Evolutionary conservation across 352 stramenopile species (phyloP).

Genomic region (Pythium vanterpoolii): DNA sequence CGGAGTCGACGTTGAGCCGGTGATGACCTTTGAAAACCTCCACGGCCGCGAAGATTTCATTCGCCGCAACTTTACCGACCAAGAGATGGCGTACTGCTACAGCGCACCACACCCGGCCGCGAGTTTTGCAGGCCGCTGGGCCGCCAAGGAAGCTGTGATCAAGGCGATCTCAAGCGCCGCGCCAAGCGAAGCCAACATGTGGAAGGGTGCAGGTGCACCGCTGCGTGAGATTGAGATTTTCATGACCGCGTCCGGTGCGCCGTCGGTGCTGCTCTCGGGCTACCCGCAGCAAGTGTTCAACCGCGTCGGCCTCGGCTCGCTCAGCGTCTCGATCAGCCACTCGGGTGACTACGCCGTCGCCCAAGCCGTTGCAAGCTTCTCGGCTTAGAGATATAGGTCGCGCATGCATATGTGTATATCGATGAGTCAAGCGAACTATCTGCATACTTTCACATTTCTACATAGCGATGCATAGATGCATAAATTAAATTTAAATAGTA

Average conservation of each 20-base stretch:
- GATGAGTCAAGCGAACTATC: background rate
- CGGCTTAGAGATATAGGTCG: constrained; percentile 28
- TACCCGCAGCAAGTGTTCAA: constrained; percentile 79
- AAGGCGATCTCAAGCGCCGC: constrained; percentile 86
- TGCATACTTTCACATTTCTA: background rate
- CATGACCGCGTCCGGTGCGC: constrained; percentile 71
- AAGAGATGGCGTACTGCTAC: constrained; percentile 86
- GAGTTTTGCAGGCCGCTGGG: constrained; percentile 86
- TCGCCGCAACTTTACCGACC: constrained; percentile 85
- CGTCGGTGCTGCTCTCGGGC: constrained; percentile 72
- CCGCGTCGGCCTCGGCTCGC: constrained; percentile 57
- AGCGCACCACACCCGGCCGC: constrained; percentile 71
- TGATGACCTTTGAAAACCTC: constrained; percentile 80
- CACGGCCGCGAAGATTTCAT: constrained; percentile 81
- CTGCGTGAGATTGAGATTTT: constrained; percentile 87
- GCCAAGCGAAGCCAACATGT: constrained; percentile 61
- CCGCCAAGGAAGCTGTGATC: constrained; percentile 87
- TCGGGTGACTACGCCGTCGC: constrained; percentile 85
- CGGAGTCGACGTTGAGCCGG: constrained; percentile 80
- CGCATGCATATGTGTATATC: background rate
- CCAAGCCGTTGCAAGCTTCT: constrained; percentile 74
- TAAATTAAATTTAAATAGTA: background rate
- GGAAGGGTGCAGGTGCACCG: constrained; percentile 65
- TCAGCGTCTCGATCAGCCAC: constrained; percentile 89
- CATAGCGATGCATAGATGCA: background rate